These are phyloP conservation scores for Penicillium sp. DNA, from an alignment of 2,329 filamentous ascomycete species.

Conservation along the genomic window DNA sequence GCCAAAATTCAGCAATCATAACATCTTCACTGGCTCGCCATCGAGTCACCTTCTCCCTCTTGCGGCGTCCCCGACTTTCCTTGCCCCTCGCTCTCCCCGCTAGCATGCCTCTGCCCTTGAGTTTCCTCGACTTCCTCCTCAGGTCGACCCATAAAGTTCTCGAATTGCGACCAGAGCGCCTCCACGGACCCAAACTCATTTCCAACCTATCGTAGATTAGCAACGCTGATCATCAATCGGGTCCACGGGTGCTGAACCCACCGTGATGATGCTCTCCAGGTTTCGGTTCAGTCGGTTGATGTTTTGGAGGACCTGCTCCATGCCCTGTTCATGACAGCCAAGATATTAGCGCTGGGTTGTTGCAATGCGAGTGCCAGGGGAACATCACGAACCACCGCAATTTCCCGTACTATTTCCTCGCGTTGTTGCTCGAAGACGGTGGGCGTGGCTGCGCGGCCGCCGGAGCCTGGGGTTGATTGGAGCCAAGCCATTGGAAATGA, in stretches of 20 bases:
- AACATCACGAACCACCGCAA: conserved; percentile 40
- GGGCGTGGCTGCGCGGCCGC: conserved; percentile 21
- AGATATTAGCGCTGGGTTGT: not conserved
- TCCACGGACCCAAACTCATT: conserved; percentile 98
- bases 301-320: conserved; percentile 91
- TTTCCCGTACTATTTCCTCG: conserved; percentile 43
- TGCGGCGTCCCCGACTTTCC: conserved; percentile 16
- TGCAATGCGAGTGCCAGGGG: not conserved
- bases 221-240: not conserved
- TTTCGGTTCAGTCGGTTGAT: conserved; percentile 94
- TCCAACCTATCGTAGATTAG: conserved; percentile 62
- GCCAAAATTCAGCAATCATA: conserved; percentile 4
- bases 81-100: conserved; percentile 23
- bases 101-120: conserved; percentile 27
- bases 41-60: conserved; percentile 17
- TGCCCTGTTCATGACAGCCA: conserved; percentile 44
- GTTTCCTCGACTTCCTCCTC: conserved; percentile 40
- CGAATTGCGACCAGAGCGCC: conserved; percentile 94
- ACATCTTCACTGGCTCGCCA: conserved; percentile 7
- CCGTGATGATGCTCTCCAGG: conserved; percentile 85
- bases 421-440: conserved; percentile 46
- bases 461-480: conserved; percentile 15
- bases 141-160: conserved; percentile 86
- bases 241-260: conserved; percentile 42
- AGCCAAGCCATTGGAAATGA: conserved; percentile 19